Evolutionary conservation across 2,329 filamentous ascomycete species (phyloP), one percentile per base, ranked within the genome.

Genomic region (Aspergillus japonicus): DNA sequence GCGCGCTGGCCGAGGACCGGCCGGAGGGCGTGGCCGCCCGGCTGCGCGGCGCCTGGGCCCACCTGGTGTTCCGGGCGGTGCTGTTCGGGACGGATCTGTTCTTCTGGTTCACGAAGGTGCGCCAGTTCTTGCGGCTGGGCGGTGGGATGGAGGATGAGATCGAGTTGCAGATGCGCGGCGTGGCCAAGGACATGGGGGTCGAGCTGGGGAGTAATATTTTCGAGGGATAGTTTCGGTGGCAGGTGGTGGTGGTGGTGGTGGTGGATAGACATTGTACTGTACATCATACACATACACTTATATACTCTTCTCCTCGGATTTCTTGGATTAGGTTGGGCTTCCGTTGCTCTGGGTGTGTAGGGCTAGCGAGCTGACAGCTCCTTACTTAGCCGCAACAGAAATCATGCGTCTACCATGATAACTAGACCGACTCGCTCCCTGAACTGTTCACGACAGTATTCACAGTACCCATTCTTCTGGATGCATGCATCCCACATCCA

Each of bases 71-170:
- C 78, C 86, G 87, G 67, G 74, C 87, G 1, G 90, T 96, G 39
- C 75, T 99, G 66, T 78, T 91, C 16, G 82, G 85, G 4, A 90
- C 87, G 16, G 95, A 98, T 75, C 71, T 96, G 0, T 85, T 89
- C 11, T 99, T 96, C 74, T 96, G 90, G 74, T 89, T 89, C 67
- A 89, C 87, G 68, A 91, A 90, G 78, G 54, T 96, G 6, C 84
- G 87, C 66, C 93, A 98, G 78, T 84, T 85, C 73, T 71, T 97
- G 12, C 90, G 91, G 0, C 75, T 87, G 2, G 92, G 93, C 0
- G 83, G 87, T 10, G 93, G 93, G 0, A 95, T 98, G 90, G 95
- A 98, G 73, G 94, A 97, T 71, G 92, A 94, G 73, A 87, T 98
- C 62, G 95, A 98, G 80, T 84, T 85, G 71, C 85, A 89, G 67